These are phyloP conservation scores for Mortierella alpina DNA, from an alignment of 192 early-diverging fungal species.

Conservation along the genomic window DNA sequence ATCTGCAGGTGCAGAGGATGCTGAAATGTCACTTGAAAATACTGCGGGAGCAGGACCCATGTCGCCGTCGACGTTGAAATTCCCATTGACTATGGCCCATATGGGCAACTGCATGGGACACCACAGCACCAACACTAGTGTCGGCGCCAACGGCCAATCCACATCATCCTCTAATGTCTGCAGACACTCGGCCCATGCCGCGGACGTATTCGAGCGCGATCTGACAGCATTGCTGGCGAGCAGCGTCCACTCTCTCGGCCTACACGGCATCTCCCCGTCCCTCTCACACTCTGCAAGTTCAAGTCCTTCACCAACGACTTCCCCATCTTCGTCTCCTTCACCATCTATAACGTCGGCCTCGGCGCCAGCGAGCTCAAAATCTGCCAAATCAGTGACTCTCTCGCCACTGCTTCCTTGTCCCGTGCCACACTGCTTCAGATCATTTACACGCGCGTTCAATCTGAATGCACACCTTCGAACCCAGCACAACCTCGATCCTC, in stretches of 20 bases:
- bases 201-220: background rate
- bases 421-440: constrained; percentile 15
- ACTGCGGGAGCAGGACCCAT: too few species aligned
- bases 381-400: background rate
- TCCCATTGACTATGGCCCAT: too few species aligned
- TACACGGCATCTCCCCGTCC: constrained; percentile 7
- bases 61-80: too few species aligned
- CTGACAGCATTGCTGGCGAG: constrained; percentile 11
- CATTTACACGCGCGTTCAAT: constrained; percentile 21
- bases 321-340: constrained; percentile 9
- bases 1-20: too few species aligned
- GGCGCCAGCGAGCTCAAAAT: background rate
- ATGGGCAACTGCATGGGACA: too few species aligned
- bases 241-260: background rate
- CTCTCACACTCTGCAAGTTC: constrained; percentile 14
- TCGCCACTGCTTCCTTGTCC: constrained; percentile 19
- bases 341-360: constrained; percentile 4
- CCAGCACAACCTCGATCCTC: constrained; percentile 4
- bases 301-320: constrained; percentile 5
- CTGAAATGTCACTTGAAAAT: too few species aligned
- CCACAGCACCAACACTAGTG: background rate
- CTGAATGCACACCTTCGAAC: constrained; percentile 19
- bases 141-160: too few species aligned
- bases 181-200: too few species aligned
- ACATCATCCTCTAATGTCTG: too few species aligned